Evolutionary conservation across 2,329 filamentous ascomycete species (phyloP).

Genomic region (Microdochium bolleyi): DNA sequence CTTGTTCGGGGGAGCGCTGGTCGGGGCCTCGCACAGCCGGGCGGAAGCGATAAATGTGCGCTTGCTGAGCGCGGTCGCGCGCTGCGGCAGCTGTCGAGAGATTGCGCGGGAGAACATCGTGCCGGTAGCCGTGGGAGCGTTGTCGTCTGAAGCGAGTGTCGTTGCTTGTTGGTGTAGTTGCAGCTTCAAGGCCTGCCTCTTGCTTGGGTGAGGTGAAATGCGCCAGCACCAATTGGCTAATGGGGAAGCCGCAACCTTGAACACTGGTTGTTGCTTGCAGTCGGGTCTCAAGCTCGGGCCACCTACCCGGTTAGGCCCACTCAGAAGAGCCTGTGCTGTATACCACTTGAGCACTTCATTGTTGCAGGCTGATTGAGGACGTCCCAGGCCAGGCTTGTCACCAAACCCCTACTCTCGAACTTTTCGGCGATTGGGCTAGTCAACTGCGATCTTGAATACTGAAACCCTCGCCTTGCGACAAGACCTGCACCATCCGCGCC

Average conservation of each 20-base stretch:
- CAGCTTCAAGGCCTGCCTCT: not conserved
- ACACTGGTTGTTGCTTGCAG: not conserved
- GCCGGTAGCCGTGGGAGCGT: slow-evolving; percentile 38
- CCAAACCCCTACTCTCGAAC: no score
- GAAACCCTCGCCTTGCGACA: no score
- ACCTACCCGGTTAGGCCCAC: not conserved
- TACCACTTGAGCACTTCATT: no score
- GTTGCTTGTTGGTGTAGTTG: not conserved
- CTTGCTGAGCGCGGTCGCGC: slow-evolving; percentile 28
- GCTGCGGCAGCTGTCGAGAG: slow-evolving; percentile 33
- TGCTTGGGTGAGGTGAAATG: not conserved
- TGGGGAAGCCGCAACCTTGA: not conserved
- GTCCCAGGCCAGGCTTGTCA: no score
- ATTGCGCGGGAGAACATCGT: slow-evolving; percentile 39
- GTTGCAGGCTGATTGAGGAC: no score
- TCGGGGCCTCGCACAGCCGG: slow-evolving; percentile 33
- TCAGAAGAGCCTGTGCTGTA: not conserved
- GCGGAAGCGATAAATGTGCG: slow-evolving; percentile 41
- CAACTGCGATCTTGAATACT: no score
- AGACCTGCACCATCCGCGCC: no score
- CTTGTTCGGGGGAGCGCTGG: slow-evolving; percentile 26
- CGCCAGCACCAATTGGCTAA: not conserved
- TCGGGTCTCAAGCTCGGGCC: not conserved
- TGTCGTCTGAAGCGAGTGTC: slow-evolving; percentile 25
- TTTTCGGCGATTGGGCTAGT: no score